Conservation (phyloP, 192 early-diverging fungal species). For the Lunasporangiospora selenospora region DNA sequence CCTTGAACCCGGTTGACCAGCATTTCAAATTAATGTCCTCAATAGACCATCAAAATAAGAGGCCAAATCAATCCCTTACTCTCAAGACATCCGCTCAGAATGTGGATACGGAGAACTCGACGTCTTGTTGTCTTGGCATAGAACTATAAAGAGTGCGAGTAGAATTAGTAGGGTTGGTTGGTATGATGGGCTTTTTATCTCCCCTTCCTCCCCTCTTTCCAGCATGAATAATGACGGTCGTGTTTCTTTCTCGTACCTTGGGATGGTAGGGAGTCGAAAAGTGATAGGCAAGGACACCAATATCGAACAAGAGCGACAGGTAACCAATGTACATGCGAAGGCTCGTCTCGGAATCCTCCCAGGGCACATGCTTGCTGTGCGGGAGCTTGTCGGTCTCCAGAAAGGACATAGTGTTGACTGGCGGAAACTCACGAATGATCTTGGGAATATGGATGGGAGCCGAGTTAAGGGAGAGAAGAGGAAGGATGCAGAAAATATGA, state of each 20-base stretch:
- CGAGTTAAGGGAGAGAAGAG: background rate
- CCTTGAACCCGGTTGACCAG: too few relatives aligned
- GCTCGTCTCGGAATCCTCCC: slow-evolving; percentile 18
- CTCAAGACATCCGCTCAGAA: slow-evolving; percentile 36
- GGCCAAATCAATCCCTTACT: slow-evolving; percentile 19
- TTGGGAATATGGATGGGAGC: background rate
- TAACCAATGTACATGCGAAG: slow-evolving; percentile 37
- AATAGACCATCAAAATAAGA: too few relatives aligned
- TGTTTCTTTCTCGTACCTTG: slow-evolving; percentile 14
- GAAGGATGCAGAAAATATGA: background rate
- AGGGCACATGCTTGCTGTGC: slow-evolving; percentile 37
- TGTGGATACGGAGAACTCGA: slow-evolving; percentile 32
- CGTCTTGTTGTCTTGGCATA: slow-evolving; percentile 32
- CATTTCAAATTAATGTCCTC: too few relatives aligned
- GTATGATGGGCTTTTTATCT: too few relatives aligned
- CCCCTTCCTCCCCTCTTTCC: too few relatives aligned
- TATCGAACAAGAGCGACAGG: slow-evolving; percentile 35
- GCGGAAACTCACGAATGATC: background rate
- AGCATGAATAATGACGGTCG: too few relatives aligned
- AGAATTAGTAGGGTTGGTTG: too few relatives aligned
- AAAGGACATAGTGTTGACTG: background rate
- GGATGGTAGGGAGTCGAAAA: slow-evolving; percentile 40
- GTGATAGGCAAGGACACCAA: slow-evolving; percentile 28
- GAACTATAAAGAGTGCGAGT: slow-evolving; percentile 25
- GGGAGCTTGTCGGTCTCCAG: slow-evolving; percentile 8